Conservation (phyloP, 2,329 filamentous ascomycete species). For the Trichoderma atroviride region DNA sequence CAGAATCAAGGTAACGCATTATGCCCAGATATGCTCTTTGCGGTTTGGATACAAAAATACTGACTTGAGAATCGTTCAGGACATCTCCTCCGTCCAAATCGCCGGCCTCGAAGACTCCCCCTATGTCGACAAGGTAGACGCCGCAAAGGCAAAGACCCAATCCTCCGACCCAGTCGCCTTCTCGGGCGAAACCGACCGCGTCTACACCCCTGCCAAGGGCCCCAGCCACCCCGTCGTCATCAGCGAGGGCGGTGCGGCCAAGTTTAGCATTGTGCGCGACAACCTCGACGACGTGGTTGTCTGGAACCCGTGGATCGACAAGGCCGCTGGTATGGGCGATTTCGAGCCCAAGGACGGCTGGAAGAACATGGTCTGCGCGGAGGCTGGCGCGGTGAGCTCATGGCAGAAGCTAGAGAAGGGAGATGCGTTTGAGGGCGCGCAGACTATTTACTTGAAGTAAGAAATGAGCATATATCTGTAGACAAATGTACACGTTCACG, state of each 20-base stretch:
- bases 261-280: constrained; percentile 77
- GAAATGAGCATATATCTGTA: not conserved
- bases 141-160: constrained; percentile 64
- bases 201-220: constrained; percentile 74
- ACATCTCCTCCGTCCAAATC: constrained; percentile 74
- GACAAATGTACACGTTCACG: not conserved
- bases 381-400: constrained; percentile 79
- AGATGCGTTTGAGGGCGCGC: constrained; percentile 64
- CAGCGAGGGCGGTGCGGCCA: constrained; percentile 61
- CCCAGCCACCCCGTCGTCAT: constrained; percentile 63
- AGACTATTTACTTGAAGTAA: constrained; percentile 51
- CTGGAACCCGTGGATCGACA: constrained; percentile 96
- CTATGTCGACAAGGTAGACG: constrained; percentile 84
- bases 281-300: constrained; percentile 87
- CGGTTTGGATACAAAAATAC: not conserved
- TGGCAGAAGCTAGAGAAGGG: constrained; percentile 87
- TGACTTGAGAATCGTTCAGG: constrained; percentile 53
- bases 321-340: constrained; percentile 79
- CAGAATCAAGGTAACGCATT: constrained; percentile 67
- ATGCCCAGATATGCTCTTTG: constrained; percentile 36
- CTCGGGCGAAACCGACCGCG: constrained; percentile 79
- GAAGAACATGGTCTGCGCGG: constrained; percentile 92
- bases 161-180: constrained; percentile 67
- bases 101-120: constrained; percentile 73
- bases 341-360: constrained; percentile 88